These are phyloP conservation scores for Nemania bipapillata DNA, from an alignment of 2,329 filamentous ascomycete genomes.

Conservation along the genomic window DNA sequence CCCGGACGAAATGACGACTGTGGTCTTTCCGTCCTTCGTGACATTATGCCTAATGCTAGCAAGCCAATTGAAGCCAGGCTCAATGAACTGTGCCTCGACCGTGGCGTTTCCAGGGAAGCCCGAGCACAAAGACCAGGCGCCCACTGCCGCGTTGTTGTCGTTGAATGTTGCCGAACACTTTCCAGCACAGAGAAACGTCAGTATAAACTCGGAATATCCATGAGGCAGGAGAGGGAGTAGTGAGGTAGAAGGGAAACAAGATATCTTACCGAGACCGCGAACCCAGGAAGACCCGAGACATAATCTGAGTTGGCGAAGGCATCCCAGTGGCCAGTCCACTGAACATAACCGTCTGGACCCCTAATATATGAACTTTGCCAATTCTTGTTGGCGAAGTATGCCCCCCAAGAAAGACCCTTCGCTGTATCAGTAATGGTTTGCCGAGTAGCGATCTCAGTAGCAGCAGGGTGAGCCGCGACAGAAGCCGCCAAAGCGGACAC, in stretches of 20 bases:
- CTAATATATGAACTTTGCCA: conserved; percentile 5
- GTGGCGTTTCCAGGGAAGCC: conserved; percentile 13
- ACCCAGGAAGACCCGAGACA: conserved; percentile 14
- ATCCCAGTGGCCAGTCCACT: conserved; percentile 9
- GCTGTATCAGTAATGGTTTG: neutral
- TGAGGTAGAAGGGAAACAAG: neutral
- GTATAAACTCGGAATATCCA: neutral
- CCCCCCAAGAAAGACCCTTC: conserved; percentile 8
- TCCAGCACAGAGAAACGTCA: neutral
- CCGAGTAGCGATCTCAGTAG: conserved; percentile 2
- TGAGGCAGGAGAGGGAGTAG: neutral
- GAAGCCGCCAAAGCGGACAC: conserved; percentile 14
- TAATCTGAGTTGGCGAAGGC: conserved; percentile 16
- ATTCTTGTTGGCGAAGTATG: neutral
- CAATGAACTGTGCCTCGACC: conserved; percentile 15
- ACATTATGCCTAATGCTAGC: conserved; percentile 20
- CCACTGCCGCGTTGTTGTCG: conserved; percentile 2
- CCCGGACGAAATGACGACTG: conserved; percentile 9
- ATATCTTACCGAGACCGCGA: conserved; percentile 18
- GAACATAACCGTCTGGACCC: conserved; percentile 13
- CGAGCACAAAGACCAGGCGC: conserved; percentile 18
- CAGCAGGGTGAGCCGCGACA: conserved; percentile 7
- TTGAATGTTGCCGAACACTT: conserved; percentile 17
- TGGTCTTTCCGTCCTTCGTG: conserved; percentile 19
- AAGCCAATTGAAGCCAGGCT: conserved; percentile 4